Conservation (phyloP, 2,329 filamentous ascomycete species). For the Stagonosporopsis cucurbitacearum region DNA sequence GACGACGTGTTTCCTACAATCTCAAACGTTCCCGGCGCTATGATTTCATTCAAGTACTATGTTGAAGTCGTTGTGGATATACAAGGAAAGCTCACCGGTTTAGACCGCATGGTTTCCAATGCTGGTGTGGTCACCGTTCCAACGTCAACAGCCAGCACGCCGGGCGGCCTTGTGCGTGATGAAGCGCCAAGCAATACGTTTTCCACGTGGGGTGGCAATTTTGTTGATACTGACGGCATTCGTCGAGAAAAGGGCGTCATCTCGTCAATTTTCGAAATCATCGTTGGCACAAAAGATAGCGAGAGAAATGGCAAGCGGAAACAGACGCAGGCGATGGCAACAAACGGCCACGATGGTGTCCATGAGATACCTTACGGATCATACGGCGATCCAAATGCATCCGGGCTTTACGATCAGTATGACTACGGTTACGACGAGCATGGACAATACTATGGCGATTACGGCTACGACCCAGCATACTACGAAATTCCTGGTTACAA, state of each 20-base stretch:
- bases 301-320: slow-evolving; percentile 58
- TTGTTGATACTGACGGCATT: slow-evolving; percentile 86
- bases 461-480: slow-evolving; percentile 42
- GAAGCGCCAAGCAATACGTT: slow-evolving; percentile 55
- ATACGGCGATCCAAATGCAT: slow-evolving; percentile 21
- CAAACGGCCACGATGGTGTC: slow-evolving; percentile 22
- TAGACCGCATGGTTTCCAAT: slow-evolving; percentile 69
- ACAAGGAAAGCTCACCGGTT: slow-evolving; percentile 81
- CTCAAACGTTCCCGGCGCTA: slow-evolving; percentile 82
- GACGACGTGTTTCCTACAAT: slow-evolving; percentile 94
- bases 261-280: slow-evolving; percentile 81
- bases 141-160: slow-evolving; percentile 52
- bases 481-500: slow-evolving; percentile 40
- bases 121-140: slow-evolving; percentile 59
- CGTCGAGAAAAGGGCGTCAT: slow-evolving; percentile 92
- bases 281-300: slow-evolving; percentile 86
- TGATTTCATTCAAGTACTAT: slow-evolving; percentile 95
- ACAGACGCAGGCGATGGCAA: slow-evolving; percentile 29
- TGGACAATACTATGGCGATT: slow-evolving; percentile 40
- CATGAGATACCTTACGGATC: slow-evolving; percentile 32
- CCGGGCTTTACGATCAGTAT: slow-evolving; percentile 31
- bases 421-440: slow-evolving; percentile 42
- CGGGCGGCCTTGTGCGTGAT: slow-evolving; percentile 35
- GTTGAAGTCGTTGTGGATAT: slow-evolving; percentile 92
- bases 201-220: slow-evolving; percentile 67